Base-by-base conservation (phyloP, 257 asterid species). In the Solanum corneliomulleri region DNA sequence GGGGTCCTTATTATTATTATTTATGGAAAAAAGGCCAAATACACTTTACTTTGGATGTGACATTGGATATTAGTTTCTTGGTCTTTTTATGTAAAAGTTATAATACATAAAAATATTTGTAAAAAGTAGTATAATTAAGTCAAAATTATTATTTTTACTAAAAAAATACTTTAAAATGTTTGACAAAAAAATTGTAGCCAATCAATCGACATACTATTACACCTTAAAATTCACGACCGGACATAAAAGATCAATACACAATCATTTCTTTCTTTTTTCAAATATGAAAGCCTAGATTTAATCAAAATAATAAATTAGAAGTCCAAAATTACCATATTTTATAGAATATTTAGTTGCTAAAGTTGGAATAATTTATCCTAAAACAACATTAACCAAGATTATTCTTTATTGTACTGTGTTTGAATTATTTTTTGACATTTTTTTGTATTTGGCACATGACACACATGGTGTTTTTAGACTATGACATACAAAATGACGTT, bases 401-500 rank as follows among this genome's bases (percentile, higher is more conserved):
- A 77, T 44, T 77, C 64, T 8, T 77, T n/a, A 77, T 33, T 77
- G 9, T 44, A 41, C 39, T 44, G 62, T 77, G 62, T 77, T 77
- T 42, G 15, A 21, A 77, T 77, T 77, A 77, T 3, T 45, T 78
- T 45, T 31, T 78, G 39, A 78, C 33, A 45, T 47, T 64, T 45
- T 27, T 87, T 45, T 21, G 15, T 42, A 37, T 29, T 29, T 41
- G 31, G 11, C 41, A 41, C 42, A 45, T 15, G 81, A 42, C 45
- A 29, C 83, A 66, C 35, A 76, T 33, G 82, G 37, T 85, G 84
- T 49, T 76, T 47, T 77, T 33, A 87, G 83, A 66, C 75, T 35
- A 45, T 87, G 89, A 87, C 82, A 33, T 68, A 68, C 52, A 60
- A 68, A 37, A 47, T 87, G 89, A 81, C 83, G 89, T 87, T 47